Evolutionary conservation across 1,284 basidiomycete genomes (phyloP).

Genomic region (Earliella scabrosa): DNA sequence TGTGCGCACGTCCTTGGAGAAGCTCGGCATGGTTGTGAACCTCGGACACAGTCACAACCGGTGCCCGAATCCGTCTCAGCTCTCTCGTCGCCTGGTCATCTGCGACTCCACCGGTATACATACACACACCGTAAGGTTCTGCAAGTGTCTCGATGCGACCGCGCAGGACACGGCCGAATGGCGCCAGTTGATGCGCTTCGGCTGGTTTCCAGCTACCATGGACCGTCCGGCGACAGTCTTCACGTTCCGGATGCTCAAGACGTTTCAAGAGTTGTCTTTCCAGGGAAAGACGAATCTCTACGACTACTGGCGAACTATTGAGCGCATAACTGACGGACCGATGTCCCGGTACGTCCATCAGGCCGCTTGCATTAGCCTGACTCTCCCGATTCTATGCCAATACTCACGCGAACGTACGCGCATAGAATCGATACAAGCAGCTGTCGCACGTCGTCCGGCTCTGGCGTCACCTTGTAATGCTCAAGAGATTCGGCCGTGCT

Average conservation of each 20-base stretch:
- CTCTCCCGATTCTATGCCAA: background rate
- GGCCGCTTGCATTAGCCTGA: too few relatives aligned
- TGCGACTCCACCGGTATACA: background rate
- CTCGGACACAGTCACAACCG: conserved; percentile 9
- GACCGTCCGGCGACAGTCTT: conserved; percentile 9
- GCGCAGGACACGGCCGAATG: background rate
- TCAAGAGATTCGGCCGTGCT: conserved; percentile 29
- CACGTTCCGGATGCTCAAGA: conserved; percentile 17
- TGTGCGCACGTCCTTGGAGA: background rate
- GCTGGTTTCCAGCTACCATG: conserved; percentile 18
- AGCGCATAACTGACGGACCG: conserved; percentile 12
- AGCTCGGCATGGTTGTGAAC: conserved; percentile 8
- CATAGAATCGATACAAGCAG: conserved; percentile 12
- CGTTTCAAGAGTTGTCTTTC: conserved; percentile 16
- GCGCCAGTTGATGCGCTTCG: conserved; percentile 16
- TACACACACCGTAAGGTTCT: background rate
- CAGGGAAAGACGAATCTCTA: conserved; percentile 16
- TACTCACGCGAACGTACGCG: too few relatives aligned
- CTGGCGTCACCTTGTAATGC: conserved; percentile 26
- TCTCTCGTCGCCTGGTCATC: background rate
- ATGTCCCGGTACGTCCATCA: background rate
- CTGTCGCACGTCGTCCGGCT: background rate
- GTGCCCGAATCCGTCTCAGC: background rate
- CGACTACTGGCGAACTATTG: conserved; percentile 18
- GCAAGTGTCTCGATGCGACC: background rate